A percentile compares a stretch with the other conserved stretches of the same genome.
phyloP scores from a whole-genome alignment of 345 rosid species.

The Moringa oleifera region DNA sequence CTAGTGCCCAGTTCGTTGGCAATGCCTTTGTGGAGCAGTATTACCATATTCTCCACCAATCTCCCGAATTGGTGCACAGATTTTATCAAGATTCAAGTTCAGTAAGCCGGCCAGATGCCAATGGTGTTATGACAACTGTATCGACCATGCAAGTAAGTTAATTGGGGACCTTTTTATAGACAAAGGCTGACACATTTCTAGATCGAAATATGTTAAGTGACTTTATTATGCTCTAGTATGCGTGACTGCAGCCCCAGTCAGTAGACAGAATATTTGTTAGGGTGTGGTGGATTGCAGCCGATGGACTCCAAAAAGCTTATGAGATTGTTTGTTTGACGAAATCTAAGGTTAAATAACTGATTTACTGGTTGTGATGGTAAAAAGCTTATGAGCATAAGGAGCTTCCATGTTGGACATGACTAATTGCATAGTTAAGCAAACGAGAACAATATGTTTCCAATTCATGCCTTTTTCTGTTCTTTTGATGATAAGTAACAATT shows the following conservation, averaged over 20 bases:
- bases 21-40: constrained; percentile 70
- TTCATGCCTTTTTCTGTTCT: too few species aligned
- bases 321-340: too few species aligned
- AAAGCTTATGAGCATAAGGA: neutral
- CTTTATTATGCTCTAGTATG: too few species aligned
- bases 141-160: constrained; percentile 55
- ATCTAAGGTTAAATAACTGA: too few species aligned
- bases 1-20: constrained; percentile 50
- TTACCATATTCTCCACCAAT: constrained; percentile 64
- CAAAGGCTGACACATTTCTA: too few species aligned
- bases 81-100: constrained; percentile 69
- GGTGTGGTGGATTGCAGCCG: neutral
- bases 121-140: constrained; percentile 50
- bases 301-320: neutral
- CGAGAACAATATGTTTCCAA: neutral
- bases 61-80: constrained; percentile 45
- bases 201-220: too few species aligned
- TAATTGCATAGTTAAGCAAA: neutral
- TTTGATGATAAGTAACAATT: too few species aligned
- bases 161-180: neutral
- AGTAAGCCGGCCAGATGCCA: constrained; percentile 50
- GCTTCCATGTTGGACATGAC: neutral
- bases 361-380: too few species aligned
- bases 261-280: neutral
- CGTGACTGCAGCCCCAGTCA: neutral